phyloP scores from a whole-genome alignment of 148 eudicot genomes.

The Tetragonia tetragonoides region DNA sequence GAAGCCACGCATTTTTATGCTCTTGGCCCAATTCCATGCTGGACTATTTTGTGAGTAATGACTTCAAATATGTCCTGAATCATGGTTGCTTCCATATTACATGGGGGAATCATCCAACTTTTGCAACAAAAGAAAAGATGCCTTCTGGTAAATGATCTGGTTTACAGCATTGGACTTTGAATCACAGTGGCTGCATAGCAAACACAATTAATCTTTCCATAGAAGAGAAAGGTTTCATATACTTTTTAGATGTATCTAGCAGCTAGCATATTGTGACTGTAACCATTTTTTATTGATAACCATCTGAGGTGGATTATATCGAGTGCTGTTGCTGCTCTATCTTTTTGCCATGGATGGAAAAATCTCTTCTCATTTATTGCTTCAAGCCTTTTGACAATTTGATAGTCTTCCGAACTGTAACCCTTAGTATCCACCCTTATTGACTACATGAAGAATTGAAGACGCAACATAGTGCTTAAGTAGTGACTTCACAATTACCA shows the following conservation, averaged over 20 bases:
- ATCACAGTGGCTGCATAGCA: neutral
- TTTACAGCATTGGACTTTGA: neutral
- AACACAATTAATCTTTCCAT: neutral
- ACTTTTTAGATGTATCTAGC: neutral
- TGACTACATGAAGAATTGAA: no score
- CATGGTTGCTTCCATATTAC: neutral
- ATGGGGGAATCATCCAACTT: neutral
- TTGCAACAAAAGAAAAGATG: neutral
- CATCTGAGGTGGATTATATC: no score
- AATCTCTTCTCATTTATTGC: no score
- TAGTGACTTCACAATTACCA: no score
- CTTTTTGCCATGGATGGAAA: no score
- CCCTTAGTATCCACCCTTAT: no score
- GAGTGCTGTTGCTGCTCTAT: no score
- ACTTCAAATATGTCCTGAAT: neutral
- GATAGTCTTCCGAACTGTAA: no score
- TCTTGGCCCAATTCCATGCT: neutral
- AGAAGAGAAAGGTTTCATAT: neutral
- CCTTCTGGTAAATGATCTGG: neutral
- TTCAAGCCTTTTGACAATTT: no score
- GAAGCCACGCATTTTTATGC: neutral
- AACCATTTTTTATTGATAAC: no score
- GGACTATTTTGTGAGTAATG: neutral
- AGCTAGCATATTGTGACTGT: no score
- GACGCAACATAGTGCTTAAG: no score